phyloP scores from a whole-genome alignment of 2,329 filamentous ascomycete species.

The Aspergillaceae sp. region DNA sequence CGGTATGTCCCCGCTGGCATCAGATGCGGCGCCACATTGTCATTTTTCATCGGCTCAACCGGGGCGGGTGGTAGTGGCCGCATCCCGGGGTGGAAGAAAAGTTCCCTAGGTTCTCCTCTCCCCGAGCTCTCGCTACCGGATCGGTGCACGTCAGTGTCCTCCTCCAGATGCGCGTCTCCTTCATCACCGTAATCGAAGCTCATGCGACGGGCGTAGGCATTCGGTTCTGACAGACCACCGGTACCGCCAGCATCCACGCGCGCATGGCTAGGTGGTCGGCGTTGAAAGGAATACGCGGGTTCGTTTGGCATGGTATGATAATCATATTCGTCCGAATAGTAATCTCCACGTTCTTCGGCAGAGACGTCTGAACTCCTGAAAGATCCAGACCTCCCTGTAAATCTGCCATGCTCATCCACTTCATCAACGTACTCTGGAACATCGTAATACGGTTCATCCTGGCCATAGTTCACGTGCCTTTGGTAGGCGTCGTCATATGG shows the following conservation, averaged over 20 bases:
- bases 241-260: conserved; percentile 81
- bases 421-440: conserved; percentile 14
- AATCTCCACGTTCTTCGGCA: conserved; percentile 17
- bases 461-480: conserved; percentile 53
- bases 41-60: conserved; percentile 45
- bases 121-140: conserved; percentile 56
- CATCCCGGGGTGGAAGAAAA: conserved; percentile 88
- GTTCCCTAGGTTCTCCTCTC: conserved; percentile 70
- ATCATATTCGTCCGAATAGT: conserved; percentile 25
- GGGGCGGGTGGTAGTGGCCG: conserved; percentile 57
- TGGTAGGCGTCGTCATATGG: conserved; percentile 65
- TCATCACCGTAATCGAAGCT: conserved; percentile 95
- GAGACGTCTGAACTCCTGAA: conserved; percentile 20
- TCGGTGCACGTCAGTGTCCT: conserved; percentile 40
- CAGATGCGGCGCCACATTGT: conserved; percentile 37
- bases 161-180: conserved; percentile 53
- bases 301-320: conserved; percentile 39
- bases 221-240: conserved; percentile 75
- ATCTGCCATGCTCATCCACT: conserved; percentile 6
- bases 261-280: conserved; percentile 49
- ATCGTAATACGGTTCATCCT: conserved; percentile 29
- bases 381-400: conserved; percentile 14
- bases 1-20: conserved; percentile 53
- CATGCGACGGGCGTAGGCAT: conserved; percentile 53
- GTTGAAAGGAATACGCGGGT: conserved; percentile 48